Conservation (phyloP, 1,284 basidiomycete species). For the Papiliotrema terrestris region DNA sequence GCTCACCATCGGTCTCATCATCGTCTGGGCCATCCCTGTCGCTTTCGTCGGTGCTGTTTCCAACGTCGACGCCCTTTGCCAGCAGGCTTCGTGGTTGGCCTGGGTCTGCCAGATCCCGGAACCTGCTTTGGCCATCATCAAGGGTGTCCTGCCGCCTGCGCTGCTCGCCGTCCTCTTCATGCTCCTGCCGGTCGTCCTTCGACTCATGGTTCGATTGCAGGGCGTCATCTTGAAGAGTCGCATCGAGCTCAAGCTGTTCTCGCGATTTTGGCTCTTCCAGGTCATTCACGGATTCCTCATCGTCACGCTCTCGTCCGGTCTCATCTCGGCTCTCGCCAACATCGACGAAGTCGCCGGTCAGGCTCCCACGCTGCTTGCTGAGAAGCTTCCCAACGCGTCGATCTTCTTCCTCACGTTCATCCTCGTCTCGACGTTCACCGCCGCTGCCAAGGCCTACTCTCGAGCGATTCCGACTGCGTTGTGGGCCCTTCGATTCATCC, state of each 20-base stretch:
- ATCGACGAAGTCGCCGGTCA: conserved; percentile 61
- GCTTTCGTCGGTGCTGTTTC: conserved; percentile 82
- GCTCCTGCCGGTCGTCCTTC: conserved; percentile 81
- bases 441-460: conserved; percentile 73
- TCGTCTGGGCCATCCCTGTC: conserved; percentile 57
- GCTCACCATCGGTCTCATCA: conserved; percentile 55
- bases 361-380: conserved; percentile 65
- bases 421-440: conserved; percentile 57
- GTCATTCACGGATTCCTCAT: conserved; percentile 88
- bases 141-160: conserved; percentile 83
- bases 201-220: conserved; percentile 41
- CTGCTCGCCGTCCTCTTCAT: conserved; percentile 85
- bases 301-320: conserved; percentile 74
- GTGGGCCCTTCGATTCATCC: conserved; percentile 78
- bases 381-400: conserved; percentile 74
- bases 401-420: conserved; percentile 89
- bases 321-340: conserved; percentile 65
- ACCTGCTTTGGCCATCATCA: conserved; percentile 68
- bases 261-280: conserved; percentile 86
- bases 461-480: conserved; percentile 70
- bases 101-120: conserved; percentile 77
- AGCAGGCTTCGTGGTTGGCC: conserved; percentile 63
- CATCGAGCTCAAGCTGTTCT: conserved; percentile 86
- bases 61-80: conserved; percentile 72
- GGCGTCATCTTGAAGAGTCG: conserved; percentile 55